phyloP scores from a whole-genome alignment of 1,139 yeast species.

The Nadsonia commutata region DNA sequence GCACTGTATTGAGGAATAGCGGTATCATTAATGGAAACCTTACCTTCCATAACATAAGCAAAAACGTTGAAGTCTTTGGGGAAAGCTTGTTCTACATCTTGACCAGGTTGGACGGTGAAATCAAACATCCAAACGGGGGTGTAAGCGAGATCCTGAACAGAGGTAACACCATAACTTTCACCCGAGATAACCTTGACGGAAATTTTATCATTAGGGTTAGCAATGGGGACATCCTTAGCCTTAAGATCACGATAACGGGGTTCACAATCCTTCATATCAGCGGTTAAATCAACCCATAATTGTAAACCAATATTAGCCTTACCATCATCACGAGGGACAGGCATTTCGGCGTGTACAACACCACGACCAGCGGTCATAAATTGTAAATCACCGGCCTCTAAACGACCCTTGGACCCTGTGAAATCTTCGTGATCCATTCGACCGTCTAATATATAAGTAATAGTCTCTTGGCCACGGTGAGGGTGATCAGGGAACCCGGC shows the following conservation, averaged over 20 bases:
- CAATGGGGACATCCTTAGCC: constrained; percentile 56
- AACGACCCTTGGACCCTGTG: constrained; percentile 67
- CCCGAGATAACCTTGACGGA: constrained; percentile 68
- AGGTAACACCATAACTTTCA: constrained; percentile 56
- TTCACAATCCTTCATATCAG: constrained; percentile 44
- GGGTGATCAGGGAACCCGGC: constrained; percentile 95
- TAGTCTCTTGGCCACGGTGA: constrained; percentile 83
- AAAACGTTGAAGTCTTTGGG: constrained; percentile 57
- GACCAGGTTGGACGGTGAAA: constrained; percentile 52
- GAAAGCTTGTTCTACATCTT: constrained; percentile 45
- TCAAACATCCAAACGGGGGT: constrained; percentile 75
- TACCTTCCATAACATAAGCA: constrained; percentile 55
- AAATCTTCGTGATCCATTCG: constrained; percentile 84
- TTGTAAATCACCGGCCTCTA: constrained; percentile 77
- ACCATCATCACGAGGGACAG: constrained; percentile 44
- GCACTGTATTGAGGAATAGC: constrained; percentile 34
- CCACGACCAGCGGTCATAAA: constrained; percentile 94
- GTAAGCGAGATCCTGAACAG: constrained; percentile 63
- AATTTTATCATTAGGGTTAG: constrained; percentile 52
- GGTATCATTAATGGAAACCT: constrained; percentile 34
- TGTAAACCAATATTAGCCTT: constrained; percentile 43
- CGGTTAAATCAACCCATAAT: constrained; percentile 85
- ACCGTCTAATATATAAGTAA: constrained; percentile 61
- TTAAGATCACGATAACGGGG: constrained; percentile 76
- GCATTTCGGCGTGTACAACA: constrained; percentile 77